Conservation (phyloP, 495 filamentous ascomycete genomes). For the Paragyromitra xinjiangensis region DNA sequence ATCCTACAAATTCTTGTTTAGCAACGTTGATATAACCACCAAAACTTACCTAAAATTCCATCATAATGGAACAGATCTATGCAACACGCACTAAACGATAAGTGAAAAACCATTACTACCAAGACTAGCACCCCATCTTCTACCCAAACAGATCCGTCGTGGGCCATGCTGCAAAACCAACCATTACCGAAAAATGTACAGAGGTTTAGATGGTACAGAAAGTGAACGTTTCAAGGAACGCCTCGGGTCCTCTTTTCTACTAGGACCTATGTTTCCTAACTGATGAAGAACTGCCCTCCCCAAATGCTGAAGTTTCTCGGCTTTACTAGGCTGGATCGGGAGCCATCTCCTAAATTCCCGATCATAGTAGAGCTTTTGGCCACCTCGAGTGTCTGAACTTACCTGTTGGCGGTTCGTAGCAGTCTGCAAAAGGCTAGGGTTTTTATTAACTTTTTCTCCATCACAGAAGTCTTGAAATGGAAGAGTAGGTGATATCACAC, state of each 20-base stretch:
- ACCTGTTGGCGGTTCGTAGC: neutral
- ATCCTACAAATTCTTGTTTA: no score
- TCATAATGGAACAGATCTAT: no score
- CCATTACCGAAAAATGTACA: neutral
- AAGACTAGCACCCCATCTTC: neutral
- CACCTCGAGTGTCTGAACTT: neutral
- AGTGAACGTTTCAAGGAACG: neutral
- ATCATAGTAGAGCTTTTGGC: constrained; percentile 7
- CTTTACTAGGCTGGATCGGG: neutral
- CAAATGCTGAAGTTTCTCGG: neutral
- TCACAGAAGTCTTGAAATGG: neutral
- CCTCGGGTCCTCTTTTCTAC: neutral
- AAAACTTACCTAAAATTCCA: no score
- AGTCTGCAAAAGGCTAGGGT: neutral
- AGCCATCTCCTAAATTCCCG: neutral
- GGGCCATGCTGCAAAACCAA: neutral
- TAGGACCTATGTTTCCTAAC: neutral
- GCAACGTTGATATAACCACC: no score
- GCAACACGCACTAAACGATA: no score
- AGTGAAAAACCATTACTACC: no score
- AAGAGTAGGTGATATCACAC: neutral
- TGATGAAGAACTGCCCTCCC: neutral
- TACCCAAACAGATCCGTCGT: neutral
- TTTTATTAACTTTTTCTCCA: neutral
- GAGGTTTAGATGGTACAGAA: neutral